A percentile compares a stretch with the other conserved stretches of the same genome.
Evolutionary conservation across 768 basidiomycete genomes (phyloP).

Genomic region (Russula brevipes): DNA sequence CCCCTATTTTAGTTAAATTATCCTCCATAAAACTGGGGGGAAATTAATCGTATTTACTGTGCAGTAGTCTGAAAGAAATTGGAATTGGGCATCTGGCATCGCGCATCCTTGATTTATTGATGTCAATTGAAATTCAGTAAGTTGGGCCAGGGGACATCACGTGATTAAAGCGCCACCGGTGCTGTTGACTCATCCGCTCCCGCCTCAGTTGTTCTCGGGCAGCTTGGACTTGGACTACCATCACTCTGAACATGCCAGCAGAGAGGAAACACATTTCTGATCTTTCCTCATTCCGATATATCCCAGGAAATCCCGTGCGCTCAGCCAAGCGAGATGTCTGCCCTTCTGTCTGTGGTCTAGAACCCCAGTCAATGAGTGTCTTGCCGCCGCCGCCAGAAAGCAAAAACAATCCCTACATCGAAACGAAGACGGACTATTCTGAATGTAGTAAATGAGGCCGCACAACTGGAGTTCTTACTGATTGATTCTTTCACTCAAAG

Average conservation of each 20-base stretch:
- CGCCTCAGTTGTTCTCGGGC: too few relatives aligned
- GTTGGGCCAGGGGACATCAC: too few relatives aligned
- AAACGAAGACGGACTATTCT: constrained; percentile 1
- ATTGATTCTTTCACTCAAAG: neutral
- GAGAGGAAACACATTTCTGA: constrained; percentile 1
- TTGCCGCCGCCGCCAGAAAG: neutral
- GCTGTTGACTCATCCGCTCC: too few relatives aligned
- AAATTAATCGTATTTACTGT: too few relatives aligned
- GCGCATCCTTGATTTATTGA: too few relatives aligned
- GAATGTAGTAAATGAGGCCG: constrained; percentile 6
- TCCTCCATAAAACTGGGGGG: too few relatives aligned
- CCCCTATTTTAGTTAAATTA: too few relatives aligned
- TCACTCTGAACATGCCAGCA: constrained; percentile 9
- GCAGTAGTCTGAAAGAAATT: too few relatives aligned
- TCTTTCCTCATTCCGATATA: constrained; percentile 13
- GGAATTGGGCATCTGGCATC: too few relatives aligned
- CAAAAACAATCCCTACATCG: neutral
- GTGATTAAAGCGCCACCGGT: too few relatives aligned
- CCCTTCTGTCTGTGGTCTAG: neutral
- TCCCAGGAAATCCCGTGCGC: neutral
- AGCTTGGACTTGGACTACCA: too few relatives aligned
- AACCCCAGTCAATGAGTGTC: neutral
- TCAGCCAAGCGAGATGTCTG: neutral
- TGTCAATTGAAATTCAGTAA: too few relatives aligned
- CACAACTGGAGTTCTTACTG: neutral